These are phyloP conservation scores for Myxozyma sirexii DNA, from an alignment of 805 yeast species.

Conservation along the genomic window DNA sequence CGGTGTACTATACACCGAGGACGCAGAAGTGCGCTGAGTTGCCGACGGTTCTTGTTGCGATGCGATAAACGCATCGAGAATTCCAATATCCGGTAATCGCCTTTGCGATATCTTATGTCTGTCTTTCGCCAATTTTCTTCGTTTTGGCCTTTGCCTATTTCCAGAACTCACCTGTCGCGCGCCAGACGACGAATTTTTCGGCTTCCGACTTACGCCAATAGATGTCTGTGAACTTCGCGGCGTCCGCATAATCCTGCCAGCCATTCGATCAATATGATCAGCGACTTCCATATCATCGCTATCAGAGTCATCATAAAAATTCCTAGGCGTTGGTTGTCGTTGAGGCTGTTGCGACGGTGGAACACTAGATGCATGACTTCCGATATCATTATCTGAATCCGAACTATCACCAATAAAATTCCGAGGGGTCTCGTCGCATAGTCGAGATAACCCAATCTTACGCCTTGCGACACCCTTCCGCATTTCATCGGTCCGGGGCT, in stretches of 20 bases:
- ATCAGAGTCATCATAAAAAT: slow-evolving; percentile 1
- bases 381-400: slow-evolving; percentile 20
- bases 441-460: slow-evolving; percentile 19
- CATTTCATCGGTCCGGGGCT: not conserved
- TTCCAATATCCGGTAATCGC: slow-evolving; percentile 18
- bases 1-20: not conserved
- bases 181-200: not conserved
- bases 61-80: slow-evolving; percentile 29
- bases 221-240: slow-evolving; percentile 17
- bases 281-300: slow-evolving; percentile 15
- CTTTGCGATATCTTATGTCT: not conserved
- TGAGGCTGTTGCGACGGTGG: not conserved
- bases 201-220: not conserved
- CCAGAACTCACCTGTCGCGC: not conserved
- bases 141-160: not conserved
- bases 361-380: not conserved
- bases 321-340: not conserved
- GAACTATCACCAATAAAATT: slow-evolving; percentile 23
- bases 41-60: not conserved
- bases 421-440: not conserved
- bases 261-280: slow-evolving; percentile 23
- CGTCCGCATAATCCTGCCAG: slow-evolving; percentile 1
- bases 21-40: not conserved
- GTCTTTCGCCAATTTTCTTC: not conserved
- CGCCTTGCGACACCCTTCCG: slow-evolving; percentile 33